Conservation (phyloP, 345 rosid species). For the Aegle marmelos region DNA sequence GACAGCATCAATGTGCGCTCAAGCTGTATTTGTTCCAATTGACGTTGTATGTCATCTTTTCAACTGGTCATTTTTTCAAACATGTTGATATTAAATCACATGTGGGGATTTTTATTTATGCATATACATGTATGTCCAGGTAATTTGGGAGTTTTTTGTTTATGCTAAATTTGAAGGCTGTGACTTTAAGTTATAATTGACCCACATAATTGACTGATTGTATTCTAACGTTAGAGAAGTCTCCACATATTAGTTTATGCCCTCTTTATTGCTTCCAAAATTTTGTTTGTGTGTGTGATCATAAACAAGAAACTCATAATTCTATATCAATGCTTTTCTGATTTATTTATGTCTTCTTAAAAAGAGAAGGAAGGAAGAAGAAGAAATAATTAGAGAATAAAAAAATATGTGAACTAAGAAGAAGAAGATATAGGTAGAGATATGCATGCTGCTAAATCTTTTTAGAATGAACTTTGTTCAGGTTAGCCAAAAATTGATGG, state of each 20-base stretch:
- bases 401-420: background rate
- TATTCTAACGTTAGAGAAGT: background rate
- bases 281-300: background rate
- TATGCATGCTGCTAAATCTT: background rate
- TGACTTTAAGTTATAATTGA: too few relatives aligned
- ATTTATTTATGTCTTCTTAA: background rate
- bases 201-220: background rate
- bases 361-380: background rate
- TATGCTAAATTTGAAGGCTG: too few relatives aligned
- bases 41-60: conserved; percentile 67
- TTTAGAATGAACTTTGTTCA: conserved; percentile 27
- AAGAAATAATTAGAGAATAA: background rate
- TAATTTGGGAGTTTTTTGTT: background rate
- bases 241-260: background rate
- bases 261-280: background rate
- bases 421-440: background rate
- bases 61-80: background rate
- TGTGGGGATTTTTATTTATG: background rate
- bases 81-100: background rate
- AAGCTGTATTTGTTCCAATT: conserved; percentile 89
- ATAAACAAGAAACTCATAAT: background rate
- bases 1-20: conserved; percentile 81
- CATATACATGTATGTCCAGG: background rate
- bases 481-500: conserved; percentile 99
- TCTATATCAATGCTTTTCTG: background rate